Base-by-base conservation (phyloP, 345 rosid species). In the Citrus reticulata region DNA sequence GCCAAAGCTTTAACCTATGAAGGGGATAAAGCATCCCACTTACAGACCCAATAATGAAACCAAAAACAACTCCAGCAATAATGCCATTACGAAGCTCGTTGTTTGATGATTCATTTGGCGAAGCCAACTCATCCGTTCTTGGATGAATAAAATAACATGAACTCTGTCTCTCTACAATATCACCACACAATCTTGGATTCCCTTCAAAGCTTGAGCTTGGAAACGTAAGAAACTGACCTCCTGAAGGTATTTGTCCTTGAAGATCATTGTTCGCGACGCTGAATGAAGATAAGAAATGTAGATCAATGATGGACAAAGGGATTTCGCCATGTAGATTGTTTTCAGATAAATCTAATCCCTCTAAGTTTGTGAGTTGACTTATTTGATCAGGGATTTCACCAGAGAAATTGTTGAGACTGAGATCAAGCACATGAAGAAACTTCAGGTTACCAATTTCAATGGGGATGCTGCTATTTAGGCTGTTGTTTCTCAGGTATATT, bases 391-490 rank as follows among this genome's bases (percentile, higher is more conserved):
- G 81, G 22, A 95, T 91, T 62, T 75, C 85, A 37, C 96, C 95
- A 4, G 86, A 85, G 37, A 95, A 90, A 81, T 77, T 40, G 81
- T 95, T 95, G 20, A 63, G 39, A 29, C 72, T 73, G 81, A 95
- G 85, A 76, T 95, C 95, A 54, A 91, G 74, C 58, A 72, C 75
- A 42, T 85, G 93, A 79, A 94, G 91, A 75, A 84, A 83, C 85
- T 84, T 90, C 78, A 94, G 73, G 73, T 37, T 89, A 71, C 95
- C 93, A 40, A 93, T 75, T 70, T 85, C 88, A 19, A 46, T 67
- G 2, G 97, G 98, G 75, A 94, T 89, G 29, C 63, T 73, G 49
- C 97, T 93, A 30, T 70, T 84, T 73, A 95, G 86, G 78, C 70
- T 81, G 83, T 91, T 93, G 80, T 72, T 84, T 70, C 46, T 63